A percentile compares a stretch with the other conserved stretches of the same genome.
phyloP scores from a whole-genome alignment of 495 filamentous ascomycete genomes.

The Filosporella fistucella region DNA sequence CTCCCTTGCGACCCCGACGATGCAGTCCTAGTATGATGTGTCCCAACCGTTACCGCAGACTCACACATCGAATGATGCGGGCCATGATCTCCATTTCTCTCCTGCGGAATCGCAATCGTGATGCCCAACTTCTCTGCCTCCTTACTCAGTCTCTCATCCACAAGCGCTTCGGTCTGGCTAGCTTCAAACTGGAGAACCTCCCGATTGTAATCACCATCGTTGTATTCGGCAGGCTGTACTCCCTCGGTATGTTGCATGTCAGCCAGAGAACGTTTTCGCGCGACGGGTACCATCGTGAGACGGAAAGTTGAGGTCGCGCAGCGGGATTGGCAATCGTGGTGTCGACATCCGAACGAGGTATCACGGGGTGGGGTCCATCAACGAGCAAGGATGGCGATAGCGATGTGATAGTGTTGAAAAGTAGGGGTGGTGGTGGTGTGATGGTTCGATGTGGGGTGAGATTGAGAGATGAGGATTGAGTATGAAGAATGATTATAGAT shows the following conservation, averaged over 20 bases:
- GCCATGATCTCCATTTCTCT: slow-evolving; percentile 15
- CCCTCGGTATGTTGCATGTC: slow-evolving; percentile 11
- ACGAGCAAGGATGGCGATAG: not conserved
- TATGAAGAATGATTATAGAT: not conserved
- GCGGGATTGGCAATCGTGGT: slow-evolving; percentile 2
- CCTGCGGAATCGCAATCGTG: slow-evolving; percentile 27
- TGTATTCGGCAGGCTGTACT: slow-evolving; percentile 13
- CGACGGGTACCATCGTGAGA: slow-evolving; percentile 17
- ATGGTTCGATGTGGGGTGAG: not conserved
- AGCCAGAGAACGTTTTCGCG: slow-evolving; percentile 15
- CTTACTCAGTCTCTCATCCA: slow-evolving; percentile 31
- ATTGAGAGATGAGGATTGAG: not conserved
- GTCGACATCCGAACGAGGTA: slow-evolving; percentile 13
- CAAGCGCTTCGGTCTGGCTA: slow-evolving; percentile 32
- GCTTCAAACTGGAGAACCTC: slow-evolving; percentile 38
- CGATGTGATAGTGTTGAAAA: not conserved
- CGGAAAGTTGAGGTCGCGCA: not conserved
- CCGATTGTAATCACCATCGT: slow-evolving; percentile 28
- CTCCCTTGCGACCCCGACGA: slow-evolving; percentile 33
- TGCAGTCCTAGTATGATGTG: slow-evolving; percentile 29
- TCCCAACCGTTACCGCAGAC: slow-evolving; percentile 30
- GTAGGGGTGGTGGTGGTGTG: not conserved
- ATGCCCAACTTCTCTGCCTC: slow-evolving; percentile 40
- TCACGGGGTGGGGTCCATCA: slow-evolving; percentile 6
- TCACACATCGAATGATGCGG: slow-evolving; percentile 27